phyloP scores from a whole-genome alignment of 768 basidiomycete species.

The Lepiota venenata region DNA sequence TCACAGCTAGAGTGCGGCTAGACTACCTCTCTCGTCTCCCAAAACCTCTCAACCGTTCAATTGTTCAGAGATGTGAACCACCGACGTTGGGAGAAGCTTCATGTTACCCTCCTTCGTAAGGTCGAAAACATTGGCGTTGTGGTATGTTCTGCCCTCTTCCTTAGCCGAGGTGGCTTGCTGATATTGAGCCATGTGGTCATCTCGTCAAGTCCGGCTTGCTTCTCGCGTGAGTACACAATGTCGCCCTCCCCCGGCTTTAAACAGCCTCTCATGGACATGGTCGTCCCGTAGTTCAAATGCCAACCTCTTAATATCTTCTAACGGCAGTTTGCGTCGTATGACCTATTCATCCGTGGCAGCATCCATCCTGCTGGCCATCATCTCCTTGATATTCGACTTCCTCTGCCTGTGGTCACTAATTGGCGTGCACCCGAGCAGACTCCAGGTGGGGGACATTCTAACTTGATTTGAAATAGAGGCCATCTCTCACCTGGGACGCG shows the following conservation, averaged over 20 bases:
- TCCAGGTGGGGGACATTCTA: background rate
- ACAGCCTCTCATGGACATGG: background rate
- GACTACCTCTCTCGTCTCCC: background rate
- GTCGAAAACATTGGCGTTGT: conserved; percentile 13
- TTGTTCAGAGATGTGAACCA: conserved; percentile 3
- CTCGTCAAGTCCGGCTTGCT: conserved; percentile 7
- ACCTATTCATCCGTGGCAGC: conserved; percentile 5
- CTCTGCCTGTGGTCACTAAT: conserved; percentile 9
- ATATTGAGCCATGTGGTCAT: background rate
- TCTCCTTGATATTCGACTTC: conserved; percentile 9
- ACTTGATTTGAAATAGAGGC: too few species aligned
- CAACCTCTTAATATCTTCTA: conserved; percentile 7
- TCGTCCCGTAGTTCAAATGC: background rate
- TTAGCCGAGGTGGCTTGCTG: background rate
- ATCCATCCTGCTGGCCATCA: conserved; percentile 3
- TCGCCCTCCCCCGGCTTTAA: too few species aligned
- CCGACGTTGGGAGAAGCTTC: conserved; percentile 8
- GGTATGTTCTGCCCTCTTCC: background rate
- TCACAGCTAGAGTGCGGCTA: background rate
- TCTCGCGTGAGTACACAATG: conserved; percentile 6
- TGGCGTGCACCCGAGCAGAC: conserved; percentile 6
- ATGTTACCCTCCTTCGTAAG: conserved; percentile 8
- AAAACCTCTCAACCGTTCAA: background rate
- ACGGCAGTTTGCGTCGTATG: conserved; percentile 3
- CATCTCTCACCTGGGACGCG: too few species aligned